A percentile compares a stretch with the other conserved stretches of the same genome.
These are phyloP conservation scores for Cercis canadensis DNA, from an alignment of 306 rosid genomes.

Conservation along the genomic window DNA sequence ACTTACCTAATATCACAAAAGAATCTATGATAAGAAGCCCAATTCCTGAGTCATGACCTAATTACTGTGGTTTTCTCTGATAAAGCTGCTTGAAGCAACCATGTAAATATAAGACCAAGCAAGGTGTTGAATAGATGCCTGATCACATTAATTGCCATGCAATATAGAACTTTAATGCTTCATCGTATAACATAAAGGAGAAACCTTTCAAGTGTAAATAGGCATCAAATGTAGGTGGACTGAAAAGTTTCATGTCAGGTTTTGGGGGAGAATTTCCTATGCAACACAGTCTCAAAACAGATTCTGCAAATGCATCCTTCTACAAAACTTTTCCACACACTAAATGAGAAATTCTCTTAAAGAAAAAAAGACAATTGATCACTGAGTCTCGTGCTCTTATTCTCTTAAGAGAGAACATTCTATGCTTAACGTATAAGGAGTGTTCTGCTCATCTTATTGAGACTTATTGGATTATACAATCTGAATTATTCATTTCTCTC, in stretches of 20 bases:
- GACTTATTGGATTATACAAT: neutral
- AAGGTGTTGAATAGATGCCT: too few relatives aligned
- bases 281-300: neutral
- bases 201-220: neutral
- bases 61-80: too few relatives aligned
- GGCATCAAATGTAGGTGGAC: too few relatives aligned
- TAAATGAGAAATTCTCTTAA: slow-evolving; percentile 13
- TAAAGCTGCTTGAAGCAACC: too few relatives aligned
- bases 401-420: neutral
- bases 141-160: too few relatives aligned
- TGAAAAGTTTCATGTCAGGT: neutral
- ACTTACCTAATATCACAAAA: too few relatives aligned
- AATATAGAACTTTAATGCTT: too few relatives aligned
- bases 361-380: neutral
- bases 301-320: slow-evolving; percentile 3
- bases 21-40: too few relatives aligned
- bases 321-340: slow-evolving; percentile 15
- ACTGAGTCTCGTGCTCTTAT: neutral
- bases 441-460: neutral
- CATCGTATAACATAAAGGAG: neutral
- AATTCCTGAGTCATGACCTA: too few relatives aligned
- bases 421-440: neutral
- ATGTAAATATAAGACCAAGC: too few relatives aligned
- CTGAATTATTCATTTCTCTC: neutral
- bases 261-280: neutral